Percentiles rank a stretch among this genome's conserved stretches.
Conservation (phyloP, 805 yeast genomes). For the Myxozyma neglecta region DNA sequence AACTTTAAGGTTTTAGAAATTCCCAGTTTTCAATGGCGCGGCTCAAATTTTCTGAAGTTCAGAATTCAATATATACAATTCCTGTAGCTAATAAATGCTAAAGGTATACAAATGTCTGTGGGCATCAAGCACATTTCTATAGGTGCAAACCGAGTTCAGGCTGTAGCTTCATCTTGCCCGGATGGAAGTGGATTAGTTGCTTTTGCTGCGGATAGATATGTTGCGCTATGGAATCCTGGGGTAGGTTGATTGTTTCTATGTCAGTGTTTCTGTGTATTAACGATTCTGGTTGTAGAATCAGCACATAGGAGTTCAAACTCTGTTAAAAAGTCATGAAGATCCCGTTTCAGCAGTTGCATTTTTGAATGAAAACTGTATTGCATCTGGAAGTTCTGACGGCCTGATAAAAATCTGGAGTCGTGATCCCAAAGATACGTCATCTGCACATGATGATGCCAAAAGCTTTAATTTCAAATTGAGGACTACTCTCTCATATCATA, state of each 20-base stretch:
- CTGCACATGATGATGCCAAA: conserved; percentile 20
- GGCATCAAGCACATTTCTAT: conserved; percentile 11
- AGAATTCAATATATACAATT: background rate
- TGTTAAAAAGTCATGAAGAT: conserved; percentile 61
- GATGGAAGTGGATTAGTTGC: conserved; percentile 57
- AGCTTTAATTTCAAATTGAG: background rate
- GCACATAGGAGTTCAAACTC: conserved; percentile 50
- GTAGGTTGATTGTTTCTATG: conserved; percentile 27
- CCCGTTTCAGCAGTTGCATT: conserved; percentile 69
- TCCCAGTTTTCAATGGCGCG: background rate
- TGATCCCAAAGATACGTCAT: background rate
- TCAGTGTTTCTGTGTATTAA: background rate
- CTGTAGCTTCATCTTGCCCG: conserved; percentile 54
- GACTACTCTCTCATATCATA: conserved; percentile 6
- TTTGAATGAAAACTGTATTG: conserved; percentile 46
- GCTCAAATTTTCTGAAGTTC: background rate
- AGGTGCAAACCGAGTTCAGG: conserved; percentile 44
- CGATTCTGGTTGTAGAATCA: conserved; percentile 8
- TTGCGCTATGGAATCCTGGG: conserved; percentile 71
- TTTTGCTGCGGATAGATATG: conserved; percentile 65
- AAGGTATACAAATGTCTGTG: conserved; percentile 5
- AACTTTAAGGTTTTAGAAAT: no score
- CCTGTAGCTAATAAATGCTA: no score
- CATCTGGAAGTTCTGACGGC: conserved; percentile 71
- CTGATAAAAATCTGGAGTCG: conserved; percentile 59